Evolutionary conservation across 164 flowering plant genomes (phyloP), one percentile per base, ranked within the genome.

Genomic region (Amborella trichopoda): DNA sequence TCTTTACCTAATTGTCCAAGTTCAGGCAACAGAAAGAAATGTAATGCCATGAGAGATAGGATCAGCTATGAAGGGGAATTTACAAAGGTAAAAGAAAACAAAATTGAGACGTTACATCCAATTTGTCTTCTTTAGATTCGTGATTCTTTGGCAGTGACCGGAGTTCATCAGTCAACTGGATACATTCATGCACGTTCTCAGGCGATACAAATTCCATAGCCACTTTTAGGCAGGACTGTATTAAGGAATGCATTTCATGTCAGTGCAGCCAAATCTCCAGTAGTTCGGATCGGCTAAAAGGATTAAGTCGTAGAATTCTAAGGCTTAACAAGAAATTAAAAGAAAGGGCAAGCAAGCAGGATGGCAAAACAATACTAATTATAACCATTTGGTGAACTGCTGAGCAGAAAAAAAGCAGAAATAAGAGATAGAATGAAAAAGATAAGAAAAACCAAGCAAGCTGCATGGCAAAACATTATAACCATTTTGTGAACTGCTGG

Each of bases 191-290:
- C 13, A 66, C 85, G 69, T 63, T 78, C 52, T 87, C 96, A 23
- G 88, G 96, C 5, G 94, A 83, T 39, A 83, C 59, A 60, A 77
- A 81, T 54, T 78, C 77, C 70, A 81, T 23, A 10, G 68, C 72
- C 48, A 83, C 71, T 48, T 68, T 78, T 10, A 75, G 71, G 38
- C 81, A 75, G 24, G 84, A 74, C 94, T 80, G 74, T 63, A 59
- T 16, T 13, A 27, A 28, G 8, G 6, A 19, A 11, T 25, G 9
- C 28, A 11, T 6, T 23, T 20, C 18, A 23, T 13, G 22, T 22
- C 45, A 41, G 22, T 11, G 34, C 6, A 30, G 34, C 9, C 6
- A 30, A 13, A 30, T 30, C 13, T 30, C 13, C 6, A 6, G 34
- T 13, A 30, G 34, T 30, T 13, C 6, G 6, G 34, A 30, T 30